Evolutionary conservation across 2,329 filamentous ascomycete species (phyloP).

Genomic region (Sporothrix schenckii): DNA sequence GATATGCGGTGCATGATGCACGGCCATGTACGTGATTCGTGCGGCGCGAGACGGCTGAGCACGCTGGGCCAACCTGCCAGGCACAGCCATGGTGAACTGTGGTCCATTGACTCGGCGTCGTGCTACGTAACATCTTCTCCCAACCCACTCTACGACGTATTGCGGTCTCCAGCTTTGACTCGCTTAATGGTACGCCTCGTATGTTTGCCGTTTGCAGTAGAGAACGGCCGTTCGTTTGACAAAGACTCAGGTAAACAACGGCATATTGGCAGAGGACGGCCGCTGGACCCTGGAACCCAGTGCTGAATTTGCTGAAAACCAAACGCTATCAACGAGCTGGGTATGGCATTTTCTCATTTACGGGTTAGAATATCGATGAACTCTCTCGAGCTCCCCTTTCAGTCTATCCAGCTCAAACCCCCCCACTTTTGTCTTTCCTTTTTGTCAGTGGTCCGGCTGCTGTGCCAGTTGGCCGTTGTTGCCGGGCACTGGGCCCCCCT

Average conservation of each 20-base stretch:
- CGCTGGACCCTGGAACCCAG: neutral
- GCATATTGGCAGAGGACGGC: neutral
- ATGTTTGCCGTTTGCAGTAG: conserved; percentile 3
- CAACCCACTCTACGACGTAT: neutral
- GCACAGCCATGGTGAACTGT: neutral
- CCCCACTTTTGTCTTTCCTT: conserved; percentile 11
- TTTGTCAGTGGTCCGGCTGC: neutral
- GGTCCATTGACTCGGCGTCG: neutral
- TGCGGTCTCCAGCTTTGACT: neutral
- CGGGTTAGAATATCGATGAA: neutral
- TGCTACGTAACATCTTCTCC: conserved; percentile 27
- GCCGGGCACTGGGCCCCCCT: conserved; percentile 5
- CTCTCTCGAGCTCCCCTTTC: neutral
- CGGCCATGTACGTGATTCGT: conserved; percentile 21
- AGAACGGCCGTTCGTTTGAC: neutral
- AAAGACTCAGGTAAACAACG: neutral
- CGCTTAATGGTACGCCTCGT: neutral
- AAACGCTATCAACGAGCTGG: conserved; percentile 3
- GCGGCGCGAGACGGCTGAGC: conserved; percentile 2
- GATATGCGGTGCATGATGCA: neutral
- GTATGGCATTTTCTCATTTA: conserved; percentile 1
- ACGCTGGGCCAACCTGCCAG: neutral
- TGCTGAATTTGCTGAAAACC: neutral
- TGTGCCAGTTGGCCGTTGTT: conserved; percentile 12
- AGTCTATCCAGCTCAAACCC: neutral